phyloP scores from a whole-genome alignment of 805 yeast genomes.

The Debaryomyces hansenii region DNA sequence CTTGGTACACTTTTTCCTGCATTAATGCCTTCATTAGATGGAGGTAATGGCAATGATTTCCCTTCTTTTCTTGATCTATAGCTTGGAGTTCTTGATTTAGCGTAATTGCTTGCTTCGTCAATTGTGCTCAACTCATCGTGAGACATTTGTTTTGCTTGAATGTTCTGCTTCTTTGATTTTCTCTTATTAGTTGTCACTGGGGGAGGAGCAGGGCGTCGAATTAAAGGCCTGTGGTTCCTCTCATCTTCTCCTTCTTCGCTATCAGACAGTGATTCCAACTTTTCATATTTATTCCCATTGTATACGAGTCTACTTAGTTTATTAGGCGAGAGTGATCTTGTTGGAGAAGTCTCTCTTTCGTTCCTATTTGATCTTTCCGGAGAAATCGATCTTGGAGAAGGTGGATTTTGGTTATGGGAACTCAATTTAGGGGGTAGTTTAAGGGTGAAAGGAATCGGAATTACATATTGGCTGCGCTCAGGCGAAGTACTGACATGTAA shows the following conservation, averaged over 20 bases:
- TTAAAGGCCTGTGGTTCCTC: background rate
- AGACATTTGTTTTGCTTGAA: slow-evolving; percentile 18
- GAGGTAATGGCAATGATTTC: background rate
- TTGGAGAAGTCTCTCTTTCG: background rate
- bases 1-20: background rate
- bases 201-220: slow-evolving; percentile 24
- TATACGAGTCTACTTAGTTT: slow-evolving; percentile 24
- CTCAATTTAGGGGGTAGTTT: slow-evolving; percentile 42
- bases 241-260: slow-evolving; percentile 17
- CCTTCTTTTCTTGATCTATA: slow-evolving; percentile 8
- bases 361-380: slow-evolving; percentile 7
- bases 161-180: slow-evolving; percentile 23
- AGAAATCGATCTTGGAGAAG: slow-evolving; percentile 9
- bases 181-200: slow-evolving; percentile 23
- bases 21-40: background rate
- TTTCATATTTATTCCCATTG: slow-evolving; percentile 38
- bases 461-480: slow-evolving; percentile 27
- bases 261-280: slow-evolving; percentile 24
- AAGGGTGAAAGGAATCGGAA: slow-evolving; percentile 44
- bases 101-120: slow-evolving; percentile 35
- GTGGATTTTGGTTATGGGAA: slow-evolving; percentile 19
- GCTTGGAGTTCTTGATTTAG: slow-evolving; percentile 33
- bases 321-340: slow-evolving; percentile 9
- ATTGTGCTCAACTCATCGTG: slow-evolving; percentile 43
- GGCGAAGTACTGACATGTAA: slow-evolving; percentile 31